Evolutionary conservation across 1,284 basidiomycete species (phyloP).

Genomic region (Ustilago trichophora): DNA sequence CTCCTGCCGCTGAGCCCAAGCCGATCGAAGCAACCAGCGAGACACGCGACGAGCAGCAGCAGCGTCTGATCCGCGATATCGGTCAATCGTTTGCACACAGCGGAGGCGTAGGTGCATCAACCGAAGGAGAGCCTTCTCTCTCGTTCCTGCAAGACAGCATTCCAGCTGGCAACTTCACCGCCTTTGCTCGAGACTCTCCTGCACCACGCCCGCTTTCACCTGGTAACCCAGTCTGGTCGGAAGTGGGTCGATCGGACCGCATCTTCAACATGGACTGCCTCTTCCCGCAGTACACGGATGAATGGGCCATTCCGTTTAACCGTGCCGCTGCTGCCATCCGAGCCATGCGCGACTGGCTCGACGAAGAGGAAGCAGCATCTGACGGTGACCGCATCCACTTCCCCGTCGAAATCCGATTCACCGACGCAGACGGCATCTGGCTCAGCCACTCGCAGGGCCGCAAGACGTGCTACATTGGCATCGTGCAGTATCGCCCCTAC

Average conservation of each 20-base stretch:
- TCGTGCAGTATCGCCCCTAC: conserved; percentile 94
- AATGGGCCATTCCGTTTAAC: conserved; percentile 87
- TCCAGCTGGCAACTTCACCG: conserved; percentile 20
- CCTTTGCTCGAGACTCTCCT: conserved; percentile 33
- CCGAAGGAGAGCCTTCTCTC: conserved; percentile 26
- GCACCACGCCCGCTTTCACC: conserved; percentile 30
- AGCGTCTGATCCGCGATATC: conserved; percentile 35
- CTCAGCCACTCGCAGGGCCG: conserved; percentile 84
- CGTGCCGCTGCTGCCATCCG: conserved; percentile 73
- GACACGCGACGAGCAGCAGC: conserved; percentile 14
- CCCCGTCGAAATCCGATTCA: conserved; percentile 91
- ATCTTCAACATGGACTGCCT: conserved; percentile 67
- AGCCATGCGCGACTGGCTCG: conserved; percentile 80
- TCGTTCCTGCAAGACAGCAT: conserved; percentile 17
- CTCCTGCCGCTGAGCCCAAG: conserved; percentile 63
- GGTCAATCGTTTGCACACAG: conserved; percentile 20
- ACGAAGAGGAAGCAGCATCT: conserved; percentile 73
- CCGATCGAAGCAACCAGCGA: conserved; percentile 20
- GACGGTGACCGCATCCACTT: conserved; percentile 86
- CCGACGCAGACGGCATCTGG: conserved; percentile 89
- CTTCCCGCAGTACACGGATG: conserved; percentile 68
- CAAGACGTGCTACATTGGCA: conserved; percentile 90
- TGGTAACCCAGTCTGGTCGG: conserved; percentile 31
- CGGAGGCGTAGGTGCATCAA: conserved; percentile 13
- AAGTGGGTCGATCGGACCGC: conserved; percentile 54